Percentiles rank a stretch among this genome's conserved stretches.
Conservation (phyloP, 2,329 filamentous ascomycete genomes). For the Sporothrix mexicana region DNA sequence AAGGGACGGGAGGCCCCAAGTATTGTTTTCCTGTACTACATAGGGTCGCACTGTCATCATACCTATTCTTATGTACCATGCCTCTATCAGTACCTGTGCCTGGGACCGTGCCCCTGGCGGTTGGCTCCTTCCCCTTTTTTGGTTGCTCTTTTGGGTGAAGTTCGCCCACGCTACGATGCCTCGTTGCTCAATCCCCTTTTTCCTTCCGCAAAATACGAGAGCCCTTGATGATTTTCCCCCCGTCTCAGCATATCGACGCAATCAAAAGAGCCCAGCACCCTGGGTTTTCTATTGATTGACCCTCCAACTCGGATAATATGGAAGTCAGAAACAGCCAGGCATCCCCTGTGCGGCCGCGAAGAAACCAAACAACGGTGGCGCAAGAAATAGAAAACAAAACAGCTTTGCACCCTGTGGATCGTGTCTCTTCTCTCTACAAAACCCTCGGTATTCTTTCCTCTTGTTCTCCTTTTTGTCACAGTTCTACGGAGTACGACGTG, state of each 20-base stretch:
- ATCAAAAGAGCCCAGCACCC: constrained; percentile 9
- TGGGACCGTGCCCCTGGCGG: constrained; percentile 11
- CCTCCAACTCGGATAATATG: constrained; percentile 14
- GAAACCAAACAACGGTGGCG: constrained; percentile 30
- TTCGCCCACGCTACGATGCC: constrained; percentile 1
- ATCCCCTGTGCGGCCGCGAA: not conserved
- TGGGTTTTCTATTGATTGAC: constrained; percentile 15
- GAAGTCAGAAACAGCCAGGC: constrained; percentile 1
- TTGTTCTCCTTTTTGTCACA: not conserved
- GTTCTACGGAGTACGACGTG: too few relatives aligned
- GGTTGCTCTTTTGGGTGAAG: constrained; percentile 16
- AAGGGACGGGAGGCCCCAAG: constrained; percentile 29
- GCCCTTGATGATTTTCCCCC: not conserved
- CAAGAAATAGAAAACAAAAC: constrained; percentile 27
- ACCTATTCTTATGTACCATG: not conserved
- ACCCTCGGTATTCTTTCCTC: not conserved
- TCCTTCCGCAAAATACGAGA: not conserved
- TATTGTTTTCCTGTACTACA: constrained; percentile 6
- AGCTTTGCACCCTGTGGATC: not conserved
- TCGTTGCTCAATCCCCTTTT: not conserved
- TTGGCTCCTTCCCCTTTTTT: constrained; percentile 23
- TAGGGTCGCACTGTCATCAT: not conserved
- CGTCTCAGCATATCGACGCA: constrained; percentile 25
- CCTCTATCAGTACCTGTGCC: not conserved
- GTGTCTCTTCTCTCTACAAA: not conserved